Evolutionary conservation across 2,329 filamentous ascomycete genomes (phyloP), one percentile per base, ranked within the genome.

Genomic region (Fonsecaea monophora): DNA sequence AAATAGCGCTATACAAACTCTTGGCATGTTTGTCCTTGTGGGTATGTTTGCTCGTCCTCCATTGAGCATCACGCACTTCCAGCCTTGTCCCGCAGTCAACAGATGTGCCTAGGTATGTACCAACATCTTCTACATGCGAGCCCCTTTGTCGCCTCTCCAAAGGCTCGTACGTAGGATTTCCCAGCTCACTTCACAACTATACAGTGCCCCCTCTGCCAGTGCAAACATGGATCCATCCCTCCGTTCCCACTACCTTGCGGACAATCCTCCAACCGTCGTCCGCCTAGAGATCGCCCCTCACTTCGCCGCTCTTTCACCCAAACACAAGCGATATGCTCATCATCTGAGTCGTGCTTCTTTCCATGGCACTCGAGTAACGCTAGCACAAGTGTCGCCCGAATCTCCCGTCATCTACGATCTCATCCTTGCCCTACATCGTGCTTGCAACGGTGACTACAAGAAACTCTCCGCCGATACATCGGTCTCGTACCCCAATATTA

Each of bases 261-360:
- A 99, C 79, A 89, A 90, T 70, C 95, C 95, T 54, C 95, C 95
- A 0, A 91, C 89, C 57, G 88, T 97, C 64, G 94, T 97, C 66
- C 88, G 90, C 56, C 87, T 99, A 58, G 90, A 92, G 78, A 95
- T 98, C 78, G 92, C 92, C 81, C 91, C 92, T 77, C 94, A 98
- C 80, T 99, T 98, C 74, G 90, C 94, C 63, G 87, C 79, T 6
- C 74, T 84, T 53, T 79, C 78, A 42, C 77, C 82, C 65, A 78
- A 90, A 77, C 88, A 96, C 82, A 93, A 94, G 82, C 89, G 91
- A 76, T 97, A 97, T 84, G 91, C 94, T 70, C 94, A 97, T 81
- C 93, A 90, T 76, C 92, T 96, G 77, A 66, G 60, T 72, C 93
- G 90, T 77, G 91, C 91, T 67, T 87, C 91, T 6, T 92, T 93